Evolutionary conservation across 1,139 yeast species (phyloP).

Genomic region (Geotrichum fermentans): DNA sequence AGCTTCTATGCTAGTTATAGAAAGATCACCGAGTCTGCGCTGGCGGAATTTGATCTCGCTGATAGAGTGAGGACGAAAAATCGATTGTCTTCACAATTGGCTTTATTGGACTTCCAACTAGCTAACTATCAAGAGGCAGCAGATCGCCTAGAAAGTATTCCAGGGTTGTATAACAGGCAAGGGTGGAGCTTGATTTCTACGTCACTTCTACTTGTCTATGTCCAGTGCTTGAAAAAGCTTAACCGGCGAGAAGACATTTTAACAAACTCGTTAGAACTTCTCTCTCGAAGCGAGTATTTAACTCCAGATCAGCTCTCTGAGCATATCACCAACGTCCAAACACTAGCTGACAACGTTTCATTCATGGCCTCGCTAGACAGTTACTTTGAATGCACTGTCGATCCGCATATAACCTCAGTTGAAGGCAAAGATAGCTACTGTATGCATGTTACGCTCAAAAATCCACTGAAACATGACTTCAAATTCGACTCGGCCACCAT

Average conservation of each 20-base stretch:
- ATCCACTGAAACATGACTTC: constrained; percentile 18
- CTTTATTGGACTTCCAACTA: constrained; percentile 58
- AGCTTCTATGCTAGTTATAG: constrained; percentile 38
- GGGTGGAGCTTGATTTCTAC: constrained; percentile 61
- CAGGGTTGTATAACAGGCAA: constrained; percentile 57
- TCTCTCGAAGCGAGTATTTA: constrained; percentile 29
- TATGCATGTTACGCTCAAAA: constrained; percentile 17
- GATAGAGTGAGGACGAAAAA: constrained; percentile 62
- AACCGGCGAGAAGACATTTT: constrained; percentile 30
- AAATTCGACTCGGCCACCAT: constrained; percentile 18
- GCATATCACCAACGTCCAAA: constrained; percentile 24
- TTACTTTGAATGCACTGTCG: constrained; percentile 16
- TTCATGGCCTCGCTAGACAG: constrained; percentile 15
- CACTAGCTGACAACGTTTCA: constrained; percentile 17
- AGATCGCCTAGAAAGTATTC: constrained; percentile 59
- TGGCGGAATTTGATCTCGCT: constrained; percentile 46
- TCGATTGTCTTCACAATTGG: constrained; percentile 75
- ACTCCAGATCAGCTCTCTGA: constrained; percentile 22
- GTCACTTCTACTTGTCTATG: constrained; percentile 56
- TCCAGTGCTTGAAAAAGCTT: constrained; percentile 59
- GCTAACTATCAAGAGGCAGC: constrained; percentile 58
- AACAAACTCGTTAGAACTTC: constrained; percentile 32
- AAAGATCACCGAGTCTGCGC: constrained; percentile 44
- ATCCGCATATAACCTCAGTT: constrained; percentile 12
- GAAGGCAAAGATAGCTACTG: constrained; percentile 14